A percentile compares a stretch with the other conserved stretches of the same genome.
phyloP scores from a whole-genome alignment of 257 asterid genomes.

The Lithospermum erythrorhizon region DNA sequence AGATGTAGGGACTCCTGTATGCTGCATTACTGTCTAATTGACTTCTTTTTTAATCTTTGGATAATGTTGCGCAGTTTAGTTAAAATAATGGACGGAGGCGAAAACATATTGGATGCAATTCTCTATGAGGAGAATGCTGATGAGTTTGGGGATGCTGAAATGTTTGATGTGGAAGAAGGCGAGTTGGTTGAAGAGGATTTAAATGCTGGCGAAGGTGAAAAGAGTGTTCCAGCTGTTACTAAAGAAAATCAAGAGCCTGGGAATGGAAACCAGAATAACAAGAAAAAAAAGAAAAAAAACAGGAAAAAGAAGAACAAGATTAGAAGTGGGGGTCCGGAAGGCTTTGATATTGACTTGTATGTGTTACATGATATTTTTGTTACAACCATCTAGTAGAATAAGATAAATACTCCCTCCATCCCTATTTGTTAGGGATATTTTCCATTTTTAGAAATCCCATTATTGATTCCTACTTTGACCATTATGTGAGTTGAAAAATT shows the following conservation, averaged over 20 bases:
- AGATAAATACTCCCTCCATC: not conserved
- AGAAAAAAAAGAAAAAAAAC: conserved; percentile 41
- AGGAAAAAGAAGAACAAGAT: conserved; percentile 50
- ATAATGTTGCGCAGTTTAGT: conserved; percentile 12
- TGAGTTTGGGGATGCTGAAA: conserved; percentile 74
- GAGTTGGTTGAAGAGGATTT: conserved; percentile 42
- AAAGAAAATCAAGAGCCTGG: conserved; percentile 25
- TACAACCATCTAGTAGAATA: not conserved
- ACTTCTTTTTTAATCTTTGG: not conserved
- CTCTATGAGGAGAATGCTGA: conserved; percentile 54
- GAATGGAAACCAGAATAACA: too few species aligned
- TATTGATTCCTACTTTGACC: too few species aligned
- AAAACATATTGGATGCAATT: conserved; percentile 40
- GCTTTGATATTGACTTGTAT: conserved; percentile 54
- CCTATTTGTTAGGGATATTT: too few species aligned
- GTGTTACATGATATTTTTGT: not conserved
- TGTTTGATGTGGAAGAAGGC: conserved; percentile 83
- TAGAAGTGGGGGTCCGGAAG: conserved; percentile 32
- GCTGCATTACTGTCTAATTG: not conserved
- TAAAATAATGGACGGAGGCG: conserved; percentile 45
- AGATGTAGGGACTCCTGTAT: not conserved
- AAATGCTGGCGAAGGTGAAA: conserved; percentile 30
- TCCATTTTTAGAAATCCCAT: too few species aligned
- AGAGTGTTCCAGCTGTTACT: conserved; percentile 22
- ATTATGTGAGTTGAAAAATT: too few species aligned